These are phyloP conservation scores for Neocucurbitaria cava DNA, from an alignment of 2,329 filamentous ascomycete species.

Conservation along the genomic window DNA sequence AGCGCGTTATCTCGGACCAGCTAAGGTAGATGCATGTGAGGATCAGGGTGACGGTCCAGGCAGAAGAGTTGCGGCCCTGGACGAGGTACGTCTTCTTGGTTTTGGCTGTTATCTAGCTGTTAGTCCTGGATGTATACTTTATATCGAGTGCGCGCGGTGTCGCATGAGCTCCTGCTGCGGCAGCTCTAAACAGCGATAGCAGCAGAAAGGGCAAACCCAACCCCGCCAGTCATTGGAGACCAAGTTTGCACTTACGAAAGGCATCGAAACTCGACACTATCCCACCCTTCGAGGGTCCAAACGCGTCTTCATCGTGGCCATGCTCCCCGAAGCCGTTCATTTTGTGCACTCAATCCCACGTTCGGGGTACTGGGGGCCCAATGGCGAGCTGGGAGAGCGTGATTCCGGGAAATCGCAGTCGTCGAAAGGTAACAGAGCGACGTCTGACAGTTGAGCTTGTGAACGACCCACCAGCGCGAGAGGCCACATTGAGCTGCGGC, in stretches of 20 bases:
- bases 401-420: constrained; percentile 5
- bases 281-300: constrained; percentile 72
- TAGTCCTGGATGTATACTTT: constrained; percentile 3
- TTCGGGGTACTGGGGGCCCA: constrained; percentile 36
- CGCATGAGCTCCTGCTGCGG: not conserved
- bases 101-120: constrained; percentile 70
- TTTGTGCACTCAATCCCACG: constrained; percentile 26
- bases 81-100: constrained; percentile 93
- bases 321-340: constrained; percentile 81
- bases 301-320: constrained; percentile 77
- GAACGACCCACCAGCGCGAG: constrained; percentile 27
- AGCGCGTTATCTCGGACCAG: constrained; percentile 77
- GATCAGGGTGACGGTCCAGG: constrained; percentile 88
- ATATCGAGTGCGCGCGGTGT: not conserved
- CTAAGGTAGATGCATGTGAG: constrained; percentile 77
- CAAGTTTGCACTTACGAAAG: constrained; percentile 73
- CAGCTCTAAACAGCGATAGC: not conserved
- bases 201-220: not conserved
- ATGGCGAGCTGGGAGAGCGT: constrained; percentile 19
- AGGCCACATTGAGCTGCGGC: constrained; percentile 47
- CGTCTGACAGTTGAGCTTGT: constrained; percentile 14
- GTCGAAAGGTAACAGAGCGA: constrained; percentile 25
- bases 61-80: constrained; percentile 82
- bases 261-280: constrained; percentile 84
- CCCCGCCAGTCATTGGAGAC: not conserved